Conservation (phyloP, 306 rosid genomes). For the Castanopsis chinensis region DNA sequence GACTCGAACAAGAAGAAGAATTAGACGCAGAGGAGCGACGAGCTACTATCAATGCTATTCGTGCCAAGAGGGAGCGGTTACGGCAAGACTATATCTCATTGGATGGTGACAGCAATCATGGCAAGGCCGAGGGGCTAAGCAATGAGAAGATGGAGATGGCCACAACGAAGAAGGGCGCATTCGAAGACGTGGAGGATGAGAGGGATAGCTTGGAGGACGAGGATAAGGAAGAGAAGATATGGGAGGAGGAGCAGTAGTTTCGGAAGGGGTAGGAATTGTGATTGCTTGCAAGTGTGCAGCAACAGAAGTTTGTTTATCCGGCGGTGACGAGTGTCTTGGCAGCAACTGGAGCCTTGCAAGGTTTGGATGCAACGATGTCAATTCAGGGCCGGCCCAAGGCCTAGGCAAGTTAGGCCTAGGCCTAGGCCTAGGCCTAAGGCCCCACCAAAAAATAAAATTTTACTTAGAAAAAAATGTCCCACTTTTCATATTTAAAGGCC, state of each 20-base stretch:
- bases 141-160: constrained; percentile 73
- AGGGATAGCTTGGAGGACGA: constrained; percentile 34
- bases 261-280: constrained; percentile 81
- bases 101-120: constrained; percentile 88
- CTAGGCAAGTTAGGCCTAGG: no score
- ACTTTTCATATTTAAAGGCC: no score
- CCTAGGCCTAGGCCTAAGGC: no score
- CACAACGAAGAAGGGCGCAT: constrained; percentile 78
- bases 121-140: constrained; percentile 80
- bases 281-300: constrained; percentile 43
- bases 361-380: constrained; percentile 46
- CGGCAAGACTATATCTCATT: constrained; percentile 76
- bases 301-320: constrained; percentile 43
- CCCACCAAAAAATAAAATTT: no score
- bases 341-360: constrained; percentile 34
- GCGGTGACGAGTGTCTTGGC: constrained; percentile 30
- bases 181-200: constrained; percentile 54
- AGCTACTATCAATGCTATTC: constrained; percentile 65
- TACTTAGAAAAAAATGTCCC: no score
- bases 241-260: constrained; percentile 96
- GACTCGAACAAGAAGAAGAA: constrained; percentile 34
- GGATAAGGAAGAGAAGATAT: constrained; percentile 80
- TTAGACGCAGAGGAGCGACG: constrained; percentile 39
- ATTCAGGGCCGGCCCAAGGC: no score
- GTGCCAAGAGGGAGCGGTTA: constrained; percentile 73